Base-by-base conservation (phyloP, 192 early-diverging fungal species). In the Funneliformis mosseae region DNA sequence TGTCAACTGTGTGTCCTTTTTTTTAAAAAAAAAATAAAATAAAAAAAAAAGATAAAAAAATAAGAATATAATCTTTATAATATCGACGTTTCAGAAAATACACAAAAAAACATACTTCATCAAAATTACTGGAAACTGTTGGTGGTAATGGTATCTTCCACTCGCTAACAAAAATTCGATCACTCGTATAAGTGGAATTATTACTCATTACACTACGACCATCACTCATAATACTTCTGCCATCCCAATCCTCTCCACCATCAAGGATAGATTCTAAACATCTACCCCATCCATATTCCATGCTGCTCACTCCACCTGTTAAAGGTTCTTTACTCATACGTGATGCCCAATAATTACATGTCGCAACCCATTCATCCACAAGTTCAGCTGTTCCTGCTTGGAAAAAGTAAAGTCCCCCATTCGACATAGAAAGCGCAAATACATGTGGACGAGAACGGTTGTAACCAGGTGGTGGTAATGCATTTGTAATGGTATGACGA, bases 341-440 rank as follows among this genome's bases (percentile, higher is more conserved):
- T 16, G 96, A 95, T 2, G 97, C 96, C 97, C 97, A 99, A 81
- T 94, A 96, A 84, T 98, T 99, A 80, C 97, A 94, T 7, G 93
- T 94, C 0, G 90, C 81, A 0, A 95, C 94, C 97, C 97, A 99
- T 73, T 91, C 92, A 41, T 90, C 89, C 42, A 96, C 87, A 66
- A 91, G 91, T 25, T 92, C 89, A 74, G 89, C 88, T 4, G 87
- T 91, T 10, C 85, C 83, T 0, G 93, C 89, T 84, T 99, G 96
- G 88, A 97, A 98, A n/a, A 98, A 85, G 74, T 96, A 95, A 9
- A 94, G 93, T n/a, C 92, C 92, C 10, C 94, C 94, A 77, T 94
- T 92, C 1, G 89, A 86, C 55, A 96, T 86, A 77, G 94, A 93
- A 48, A 99, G 81, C 21, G 94, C 95, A 88, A 99, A 97, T 28